phyloP scores from a whole-genome alignment of 2,329 filamentous ascomycete species.

The Achaetomium macrosporum region DNA sequence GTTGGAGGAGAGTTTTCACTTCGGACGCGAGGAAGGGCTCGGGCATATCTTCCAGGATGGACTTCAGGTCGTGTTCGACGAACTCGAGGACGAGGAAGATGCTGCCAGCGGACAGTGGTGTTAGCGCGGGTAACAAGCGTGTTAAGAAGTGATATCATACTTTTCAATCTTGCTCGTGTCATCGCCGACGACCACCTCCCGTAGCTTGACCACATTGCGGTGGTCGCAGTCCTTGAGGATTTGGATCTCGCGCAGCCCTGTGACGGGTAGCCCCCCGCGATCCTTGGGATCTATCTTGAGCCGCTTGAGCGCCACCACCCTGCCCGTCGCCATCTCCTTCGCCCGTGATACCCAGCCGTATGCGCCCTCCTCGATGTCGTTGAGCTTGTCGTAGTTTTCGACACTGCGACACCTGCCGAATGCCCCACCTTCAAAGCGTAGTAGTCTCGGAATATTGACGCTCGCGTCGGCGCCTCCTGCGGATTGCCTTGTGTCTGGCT shows the following conservation, averaged over 20 bases:
- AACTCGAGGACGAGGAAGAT: constrained; percentile 97
- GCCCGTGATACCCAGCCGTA: constrained; percentile 93
- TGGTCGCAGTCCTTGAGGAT: constrained; percentile 77
- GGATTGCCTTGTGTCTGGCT: constrained; percentile 26
- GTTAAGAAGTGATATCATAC: constrained; percentile 32
- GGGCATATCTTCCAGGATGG: constrained; percentile 86
- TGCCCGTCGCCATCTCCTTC: constrained; percentile 63
- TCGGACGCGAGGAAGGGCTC: constrained; percentile 91
- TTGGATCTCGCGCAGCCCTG: constrained; percentile 88
- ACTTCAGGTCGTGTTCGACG: constrained; percentile 93
- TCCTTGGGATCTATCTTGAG: constrained; percentile 82
- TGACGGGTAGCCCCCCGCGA: constrained; percentile 74
- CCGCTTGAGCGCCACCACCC: constrained; percentile 86
- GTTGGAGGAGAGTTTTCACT: constrained; percentile 80
- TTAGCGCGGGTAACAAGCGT: constrained; percentile 25
- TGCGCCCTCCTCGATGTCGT: constrained; percentile 95
- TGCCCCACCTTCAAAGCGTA: constrained; percentile 61
- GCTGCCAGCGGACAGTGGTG: constrained; percentile 40
- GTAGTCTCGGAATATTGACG: constrained; percentile 45
- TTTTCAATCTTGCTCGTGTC: constrained; percentile 48
- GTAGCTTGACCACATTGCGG: constrained; percentile 72
- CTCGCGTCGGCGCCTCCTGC: constrained; percentile 23
- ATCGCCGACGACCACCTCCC: constrained; percentile 78
- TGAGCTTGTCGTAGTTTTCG: constrained; percentile 84
- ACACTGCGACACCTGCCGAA: constrained; percentile 73